Conservation (phyloP, 257 asterid genomes). For the Ophiorrhiza pumila region DNA sequence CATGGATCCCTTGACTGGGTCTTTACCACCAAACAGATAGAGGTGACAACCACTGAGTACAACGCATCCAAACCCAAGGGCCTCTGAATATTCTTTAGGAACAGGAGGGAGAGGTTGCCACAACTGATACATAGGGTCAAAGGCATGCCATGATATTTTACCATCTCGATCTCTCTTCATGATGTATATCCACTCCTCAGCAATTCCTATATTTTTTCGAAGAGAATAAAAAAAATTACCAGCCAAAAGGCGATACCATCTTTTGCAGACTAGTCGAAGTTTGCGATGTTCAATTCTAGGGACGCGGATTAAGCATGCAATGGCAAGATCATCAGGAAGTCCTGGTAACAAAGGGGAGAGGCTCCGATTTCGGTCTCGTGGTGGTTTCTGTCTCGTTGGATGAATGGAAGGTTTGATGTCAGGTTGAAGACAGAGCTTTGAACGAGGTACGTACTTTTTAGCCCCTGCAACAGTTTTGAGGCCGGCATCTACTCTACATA, state of each 20-base stretch:
- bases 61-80: slow-evolving; percentile 43
- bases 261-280: slow-evolving; percentile 40
- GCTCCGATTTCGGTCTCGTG: slow-evolving; percentile 32
- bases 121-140: slow-evolving; percentile 36
- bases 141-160: slow-evolving; percentile 44
- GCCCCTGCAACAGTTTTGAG: slow-evolving; percentile 44
- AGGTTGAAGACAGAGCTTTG: slow-evolving; percentile 42
- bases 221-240: slow-evolving; percentile 42
- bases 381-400: slow-evolving; percentile 34
- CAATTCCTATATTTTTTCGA: slow-evolving; percentile 31
- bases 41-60: slow-evolving; percentile 42
- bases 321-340: slow-evolving; percentile 45
- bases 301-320: slow-evolving; percentile 43
- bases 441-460: slow-evolving; percentile 38
- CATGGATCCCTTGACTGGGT: slow-evolving; percentile 42
- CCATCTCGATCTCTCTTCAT: slow-evolving; percentile 43
- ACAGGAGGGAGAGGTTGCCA: slow-evolving; percentile 44
- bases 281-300: slow-evolving; percentile 36
- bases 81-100: slow-evolving; percentile 37
- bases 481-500: slow-evolving; percentile 46
- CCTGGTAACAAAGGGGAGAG: slow-evolving; percentile 40
- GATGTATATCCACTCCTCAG: slow-evolving; percentile 42
- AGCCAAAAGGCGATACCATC: slow-evolving; percentile 42
- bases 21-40: slow-evolving; percentile 39
- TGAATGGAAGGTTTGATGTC: slow-evolving; percentile 43